Evolutionary conservation across 441 rosid species (phyloP), one percentile per base, ranked within the genome.

Genomic region (Eutrema salsugineum): DNA sequence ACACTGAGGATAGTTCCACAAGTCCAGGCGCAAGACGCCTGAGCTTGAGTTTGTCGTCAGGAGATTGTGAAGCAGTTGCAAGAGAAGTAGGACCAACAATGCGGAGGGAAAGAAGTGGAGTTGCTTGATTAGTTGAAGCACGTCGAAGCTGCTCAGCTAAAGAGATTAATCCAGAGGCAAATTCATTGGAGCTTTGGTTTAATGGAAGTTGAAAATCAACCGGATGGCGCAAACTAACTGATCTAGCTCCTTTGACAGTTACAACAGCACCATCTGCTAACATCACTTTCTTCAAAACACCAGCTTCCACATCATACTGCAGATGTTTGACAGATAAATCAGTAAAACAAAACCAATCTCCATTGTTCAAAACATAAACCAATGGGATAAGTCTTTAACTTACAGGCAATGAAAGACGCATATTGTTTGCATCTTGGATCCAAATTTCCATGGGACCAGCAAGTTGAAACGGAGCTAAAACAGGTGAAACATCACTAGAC

Each of bases 241-340:
- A 88, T 88, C 95, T 84, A 50, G 97, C 99, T 78, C 99, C 99
- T 78, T 83, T 90, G 6, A 94, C 88, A 1, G 97, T 88, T 0
- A 94, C 97, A 61, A 84, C 92, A 15, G 97, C 97, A 15, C 97
- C 97, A 70, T 94, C 97, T 11, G 94, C 90, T 61, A 94, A 60
- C 17, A 90, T 81, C 38, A 91, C 97, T 76, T 94, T 94, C 81
- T 85, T 94, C 94, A 94, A 72, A 17, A 90, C 77, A 38, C 97
- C 99, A 38, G 94, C 97, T 79, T 94, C 99, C 46, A 94, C 99
- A 76, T 94, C 99, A 78, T 90, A 95, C 97, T 94, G 84, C 85
- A 83, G 0, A 49, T 11, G 16, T 5, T 2, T 0, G 7, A 61
- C 68, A 48, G 2, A 65, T 0, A 5, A 63, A 59, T 71, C 67